phyloP scores from a whole-genome alignment of 495 filamentous ascomycete genomes.

The Immersiella caudata region DNA sequence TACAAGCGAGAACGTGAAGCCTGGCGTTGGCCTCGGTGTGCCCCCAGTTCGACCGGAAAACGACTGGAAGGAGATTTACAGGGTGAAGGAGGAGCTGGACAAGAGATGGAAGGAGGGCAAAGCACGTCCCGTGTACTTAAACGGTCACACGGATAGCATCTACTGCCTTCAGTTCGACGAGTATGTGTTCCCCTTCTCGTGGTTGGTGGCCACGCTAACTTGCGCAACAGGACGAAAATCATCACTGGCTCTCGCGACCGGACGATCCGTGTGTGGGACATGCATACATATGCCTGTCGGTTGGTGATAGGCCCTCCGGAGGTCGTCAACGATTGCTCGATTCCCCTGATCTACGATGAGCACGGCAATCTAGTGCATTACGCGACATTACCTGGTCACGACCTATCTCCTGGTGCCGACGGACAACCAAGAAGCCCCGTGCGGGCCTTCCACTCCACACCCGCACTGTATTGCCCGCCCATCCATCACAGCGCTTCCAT shows the following conservation, averaged over 20 bases:
- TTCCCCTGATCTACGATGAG: slow-evolving; percentile 46
- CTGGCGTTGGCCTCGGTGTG: slow-evolving; percentile 52
- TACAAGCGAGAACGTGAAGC: slow-evolving; percentile 48
- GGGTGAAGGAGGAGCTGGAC: slow-evolving; percentile 72
- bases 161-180: slow-evolving; percentile 99
- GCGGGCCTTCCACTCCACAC: slow-evolving; percentile 46
- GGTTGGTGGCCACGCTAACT: slow-evolving; percentile 28
- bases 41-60: slow-evolving; percentile 51
- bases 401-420: slow-evolving; percentile 23
- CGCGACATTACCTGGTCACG: slow-evolving; percentile 46
- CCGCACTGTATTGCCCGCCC: slow-evolving; percentile 51
- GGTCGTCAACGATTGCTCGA: slow-evolving; percentile 44
- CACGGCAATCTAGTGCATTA: slow-evolving; percentile 50
- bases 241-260: slow-evolving; percentile 95
- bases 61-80: slow-evolving; percentile 87
- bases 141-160: slow-evolving; percentile 91
- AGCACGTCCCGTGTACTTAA: slow-evolving; percentile 80
- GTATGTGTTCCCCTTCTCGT: slow-evolving; percentile 39
- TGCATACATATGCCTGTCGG: slow-evolving; percentile 77
- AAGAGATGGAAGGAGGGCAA: slow-evolving; percentile 76
- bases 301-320: slow-evolving; percentile 72
- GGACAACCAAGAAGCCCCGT: slow-evolving; percentile 24
- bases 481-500: slow-evolving; percentile 84
- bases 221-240: slow-evolving; percentile 71
- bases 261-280: slow-evolving; percentile 94